These are phyloP conservation scores for Helianthus tuberosus DNA, from an alignment of 129 eudicot species.

Conservation along the genomic window DNA sequence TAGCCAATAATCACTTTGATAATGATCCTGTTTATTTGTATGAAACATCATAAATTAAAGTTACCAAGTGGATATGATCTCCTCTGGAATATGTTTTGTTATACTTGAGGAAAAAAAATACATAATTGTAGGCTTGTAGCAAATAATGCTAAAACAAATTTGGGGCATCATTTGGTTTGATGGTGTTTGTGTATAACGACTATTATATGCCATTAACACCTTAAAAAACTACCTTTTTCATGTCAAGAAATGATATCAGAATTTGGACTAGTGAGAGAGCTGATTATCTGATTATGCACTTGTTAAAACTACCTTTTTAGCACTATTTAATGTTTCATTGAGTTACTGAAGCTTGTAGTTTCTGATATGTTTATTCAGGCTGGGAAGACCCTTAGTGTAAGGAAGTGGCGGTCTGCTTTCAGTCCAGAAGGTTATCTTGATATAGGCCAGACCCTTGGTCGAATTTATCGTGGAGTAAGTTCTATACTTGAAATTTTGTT, in stretches of 20 bases:
- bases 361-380: conserved; percentile 43
- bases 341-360: conserved; percentile 1
- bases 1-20: neutral
- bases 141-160: neutral
- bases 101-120: neutral
- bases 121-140: neutral
- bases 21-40: neutral
- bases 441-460: conserved; percentile 78
- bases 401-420: conserved; percentile 88
- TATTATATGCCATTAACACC: neutral
- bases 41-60: neutral
- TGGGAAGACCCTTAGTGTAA: conserved; percentile 85
- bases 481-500: neutral
- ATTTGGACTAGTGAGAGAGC: conserved; percentile 3
- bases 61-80: conserved; percentile 18
- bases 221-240: neutral
- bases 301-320: neutral
- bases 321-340: neutral
- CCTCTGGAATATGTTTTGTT: neutral
- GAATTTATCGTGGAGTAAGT: conserved; percentile 88
- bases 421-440: conserved; percentile 84
- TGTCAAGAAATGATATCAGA: neutral
- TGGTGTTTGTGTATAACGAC: neutral
- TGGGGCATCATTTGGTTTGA: conserved; percentile 18
- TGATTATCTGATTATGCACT: conserved; percentile 2